These are phyloP conservation scores for Rhododendron kiyosumense DNA, from an alignment of 148 eudicot genomes.

Conservation along the genomic window DNA sequence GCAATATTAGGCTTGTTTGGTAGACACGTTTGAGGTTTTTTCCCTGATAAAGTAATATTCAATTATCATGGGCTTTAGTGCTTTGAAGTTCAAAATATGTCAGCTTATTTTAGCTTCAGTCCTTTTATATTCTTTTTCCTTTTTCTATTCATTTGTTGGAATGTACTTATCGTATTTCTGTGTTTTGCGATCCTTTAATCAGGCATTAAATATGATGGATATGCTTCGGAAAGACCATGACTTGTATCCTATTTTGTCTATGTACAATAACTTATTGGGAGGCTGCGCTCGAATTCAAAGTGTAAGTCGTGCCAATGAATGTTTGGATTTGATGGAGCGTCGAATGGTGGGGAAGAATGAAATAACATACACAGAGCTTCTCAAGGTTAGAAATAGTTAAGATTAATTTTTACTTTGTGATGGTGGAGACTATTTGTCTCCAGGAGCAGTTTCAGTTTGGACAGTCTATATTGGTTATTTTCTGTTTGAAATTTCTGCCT, in stretches of 20 bases:
- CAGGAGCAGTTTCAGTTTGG: not conserved
- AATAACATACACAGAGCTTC: slow-evolving; percentile 60
- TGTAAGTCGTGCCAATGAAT: slow-evolving; percentile 41
- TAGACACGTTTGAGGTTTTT: not conserved
- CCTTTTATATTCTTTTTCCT: not conserved
- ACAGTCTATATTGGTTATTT: not conserved
- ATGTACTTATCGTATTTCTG: not conserved
- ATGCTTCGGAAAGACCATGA: slow-evolving; percentile 40
- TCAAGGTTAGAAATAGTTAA: slow-evolving; percentile 49
- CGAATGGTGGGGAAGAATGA: slow-evolving; percentile 66
- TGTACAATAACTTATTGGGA: slow-evolving; percentile 54
- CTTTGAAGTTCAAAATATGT: not conserved
- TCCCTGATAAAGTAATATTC: not conserved
- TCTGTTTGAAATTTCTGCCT: not conserved
- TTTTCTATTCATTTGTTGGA: not conserved
- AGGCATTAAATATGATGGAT: slow-evolving; percentile 64
- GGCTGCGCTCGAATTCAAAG: slow-evolving; percentile 44
- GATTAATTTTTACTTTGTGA: not conserved
- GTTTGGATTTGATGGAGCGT: slow-evolving; percentile 73
- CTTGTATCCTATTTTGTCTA: slow-evolving; percentile 37
- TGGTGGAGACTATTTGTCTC: not conserved
- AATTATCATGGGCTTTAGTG: not conserved
- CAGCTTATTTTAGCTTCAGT: not conserved
- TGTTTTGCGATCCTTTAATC: slow-evolving; percentile 14
- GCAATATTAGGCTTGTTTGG: not conserved